Evolutionary conservation across 2,329 filamentous ascomycete genomes (phyloP).

Genomic region (Phaeomoniella chlamydospora): DNA sequence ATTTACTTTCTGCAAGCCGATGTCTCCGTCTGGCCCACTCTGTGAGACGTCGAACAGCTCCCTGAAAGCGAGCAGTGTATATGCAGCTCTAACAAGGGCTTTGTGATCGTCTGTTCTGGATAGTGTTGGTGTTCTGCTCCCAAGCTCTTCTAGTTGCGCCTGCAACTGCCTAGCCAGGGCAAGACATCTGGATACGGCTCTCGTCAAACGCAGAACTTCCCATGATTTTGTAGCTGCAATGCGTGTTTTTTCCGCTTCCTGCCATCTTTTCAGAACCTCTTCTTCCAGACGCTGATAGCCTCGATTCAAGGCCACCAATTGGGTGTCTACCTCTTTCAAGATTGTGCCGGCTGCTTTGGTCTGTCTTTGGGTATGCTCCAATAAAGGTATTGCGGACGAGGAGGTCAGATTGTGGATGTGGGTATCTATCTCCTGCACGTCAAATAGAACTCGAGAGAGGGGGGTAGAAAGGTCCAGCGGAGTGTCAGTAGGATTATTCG

Average conservation of each 20-base stretch:
- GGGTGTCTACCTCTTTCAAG: slow-evolving; percentile 60
- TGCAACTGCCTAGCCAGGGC: slow-evolving; percentile 76
- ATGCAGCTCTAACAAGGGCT: slow-evolving; percentile 66
- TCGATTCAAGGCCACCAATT: slow-evolving; percentile 66
- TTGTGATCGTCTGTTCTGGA: slow-evolving; percentile 53
- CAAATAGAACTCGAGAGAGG: slow-evolving; percentile 84
- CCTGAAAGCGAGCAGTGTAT: slow-evolving; percentile 62
- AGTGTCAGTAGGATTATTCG: slow-evolving; percentile 82
- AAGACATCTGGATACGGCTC: slow-evolving; percentile 64
- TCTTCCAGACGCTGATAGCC: slow-evolving; percentile 75
- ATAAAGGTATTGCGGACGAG: slow-evolving; percentile 64
- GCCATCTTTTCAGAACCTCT: slow-evolving; percentile 75
- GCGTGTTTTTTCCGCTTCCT: slow-evolving; percentile 70
- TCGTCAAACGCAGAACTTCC: slow-evolving; percentile 62
- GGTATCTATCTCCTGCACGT: slow-evolving; percentile 91
- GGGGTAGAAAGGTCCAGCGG: slow-evolving; percentile 89
- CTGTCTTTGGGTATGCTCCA: slow-evolving; percentile 63
- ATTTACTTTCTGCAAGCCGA: slow-evolving; percentile 58
- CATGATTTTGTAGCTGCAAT: slow-evolving; percentile 64
- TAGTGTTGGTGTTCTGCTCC: slow-evolving; percentile 19
- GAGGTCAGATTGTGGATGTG: slow-evolving; percentile 86
- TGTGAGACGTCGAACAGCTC: slow-evolving; percentile 56
- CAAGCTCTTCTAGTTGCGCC: slow-evolving; percentile 63
- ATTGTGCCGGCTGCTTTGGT: slow-evolving; percentile 59
- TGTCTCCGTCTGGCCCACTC: slow-evolving; percentile 57